phyloP scores from a whole-genome alignment of 2,329 filamentous ascomycete species.

The Monosporascus sp. region DNA sequence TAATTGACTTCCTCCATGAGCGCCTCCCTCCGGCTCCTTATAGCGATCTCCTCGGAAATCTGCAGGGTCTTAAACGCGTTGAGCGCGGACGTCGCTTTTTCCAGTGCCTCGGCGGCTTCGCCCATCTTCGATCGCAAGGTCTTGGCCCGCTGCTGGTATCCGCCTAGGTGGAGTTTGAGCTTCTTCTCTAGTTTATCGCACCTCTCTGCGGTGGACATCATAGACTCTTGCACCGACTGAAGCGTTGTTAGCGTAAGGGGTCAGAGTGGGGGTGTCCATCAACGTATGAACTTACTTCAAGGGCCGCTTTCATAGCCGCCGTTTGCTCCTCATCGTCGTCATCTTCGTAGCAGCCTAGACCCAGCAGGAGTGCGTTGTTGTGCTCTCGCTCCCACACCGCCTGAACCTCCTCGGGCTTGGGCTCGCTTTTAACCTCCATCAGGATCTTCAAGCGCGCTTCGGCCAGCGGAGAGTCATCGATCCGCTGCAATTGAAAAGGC shows the following conservation, averaged over 20 bases:
- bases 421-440: slow-evolving; percentile 55
- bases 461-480: slow-evolving; percentile 68
- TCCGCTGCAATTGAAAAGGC: slow-evolving; percentile 51
- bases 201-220: slow-evolving; percentile 68
- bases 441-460: slow-evolving; percentile 73
- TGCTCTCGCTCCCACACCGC: slow-evolving; percentile 48
- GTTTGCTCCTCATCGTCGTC: slow-evolving; percentile 67
- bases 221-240: slow-evolving; percentile 65
- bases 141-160: slow-evolving; percentile 83
- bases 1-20: slow-evolving; percentile 79
- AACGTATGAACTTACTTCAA: slow-evolving; percentile 54
- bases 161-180: slow-evolving; percentile 77
- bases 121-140: slow-evolving; percentile 72
- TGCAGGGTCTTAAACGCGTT: slow-evolving; percentile 70
- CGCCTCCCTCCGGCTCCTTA: slow-evolving; percentile 64
- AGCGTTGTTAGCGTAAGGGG: slow-evolving; percentile 5
- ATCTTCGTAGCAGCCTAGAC: slow-evolving; percentile 73
- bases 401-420: slow-evolving; percentile 46
- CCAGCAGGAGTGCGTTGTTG: slow-evolving; percentile 60
- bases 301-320: slow-evolving; percentile 60
- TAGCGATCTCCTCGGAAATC: slow-evolving; percentile 72
- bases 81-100: slow-evolving; percentile 66
- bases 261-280: not conserved
- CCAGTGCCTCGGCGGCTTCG: slow-evolving; percentile 68
- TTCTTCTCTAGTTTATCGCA: slow-evolving; percentile 92